Conservation (phyloP, 768 basidiomycete genomes). For the Tephrocybe rancida region DNA sequence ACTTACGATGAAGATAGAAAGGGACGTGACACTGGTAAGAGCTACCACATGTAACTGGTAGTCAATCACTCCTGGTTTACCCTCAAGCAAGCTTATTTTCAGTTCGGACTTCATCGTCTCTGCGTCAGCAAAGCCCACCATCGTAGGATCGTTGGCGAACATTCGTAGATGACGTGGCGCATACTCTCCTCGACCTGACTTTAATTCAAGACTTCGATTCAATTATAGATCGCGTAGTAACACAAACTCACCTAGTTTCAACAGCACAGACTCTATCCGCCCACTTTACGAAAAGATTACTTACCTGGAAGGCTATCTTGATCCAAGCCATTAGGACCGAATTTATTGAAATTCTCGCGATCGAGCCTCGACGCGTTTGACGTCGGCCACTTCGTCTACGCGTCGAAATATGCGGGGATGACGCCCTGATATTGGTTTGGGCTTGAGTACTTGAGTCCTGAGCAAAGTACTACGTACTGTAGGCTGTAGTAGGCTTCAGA, state of each 20-base stretch:
- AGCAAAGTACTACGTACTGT: too few species aligned
- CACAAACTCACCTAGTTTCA: slow-evolving; percentile 69
- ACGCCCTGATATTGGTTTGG: too few species aligned
- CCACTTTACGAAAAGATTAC: slow-evolving; percentile 83
- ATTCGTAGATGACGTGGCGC: slow-evolving; percentile 76
- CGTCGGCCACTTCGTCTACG: too few species aligned
- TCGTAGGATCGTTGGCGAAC: slow-evolving; percentile 72
- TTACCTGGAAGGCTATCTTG: slow-evolving; percentile 80
- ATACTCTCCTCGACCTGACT: slow-evolving; percentile 67
- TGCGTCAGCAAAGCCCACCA: slow-evolving; percentile 77
- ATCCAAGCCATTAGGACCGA: too few species aligned
- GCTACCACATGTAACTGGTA: slow-evolving; percentile 79
- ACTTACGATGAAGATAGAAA: slow-evolving; percentile 83
- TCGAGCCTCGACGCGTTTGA: too few species aligned
- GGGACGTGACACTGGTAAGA: slow-evolving; percentile 71
- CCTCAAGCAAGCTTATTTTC: slow-evolving; percentile 70
- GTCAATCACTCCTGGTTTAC: slow-evolving; percentile 67
- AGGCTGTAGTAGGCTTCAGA: too few species aligned
- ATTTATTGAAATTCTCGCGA: too few species aligned
- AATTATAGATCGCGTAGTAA: neutral
- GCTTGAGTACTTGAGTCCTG: too few species aligned
- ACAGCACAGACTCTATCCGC: slow-evolving; percentile 67
- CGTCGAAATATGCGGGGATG: too few species aligned
- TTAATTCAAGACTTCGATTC: neutral
- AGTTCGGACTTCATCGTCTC: slow-evolving; percentile 72